Percentiles rank a stretch among this genome's conserved stretches.
phyloP scores from a whole-genome alignment of 768 basidiomycete genomes.

The Kwoniella sp. region DNA sequence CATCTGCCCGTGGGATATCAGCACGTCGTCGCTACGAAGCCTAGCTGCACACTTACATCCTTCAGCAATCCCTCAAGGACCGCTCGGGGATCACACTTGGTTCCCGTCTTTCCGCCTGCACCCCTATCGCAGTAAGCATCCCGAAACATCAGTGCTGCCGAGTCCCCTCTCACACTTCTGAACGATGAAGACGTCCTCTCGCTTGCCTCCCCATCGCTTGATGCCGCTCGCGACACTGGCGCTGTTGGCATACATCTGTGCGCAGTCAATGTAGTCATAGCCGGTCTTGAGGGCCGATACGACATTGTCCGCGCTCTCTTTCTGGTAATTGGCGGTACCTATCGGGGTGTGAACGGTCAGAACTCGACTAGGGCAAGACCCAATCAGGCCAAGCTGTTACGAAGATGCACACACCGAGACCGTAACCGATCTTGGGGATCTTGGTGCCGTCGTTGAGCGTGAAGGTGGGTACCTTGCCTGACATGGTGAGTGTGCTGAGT shows the following conservation, averaged over 20 bases:
- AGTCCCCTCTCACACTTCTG: conserved; percentile 24
- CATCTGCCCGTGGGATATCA: background rate
- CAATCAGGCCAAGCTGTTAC: too few species aligned
- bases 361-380: background rate
- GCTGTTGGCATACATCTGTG: conserved; percentile 46
- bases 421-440: conserved; percentile 31
- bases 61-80: conserved; percentile 57
- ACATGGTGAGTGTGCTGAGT: conserved; percentile 1
- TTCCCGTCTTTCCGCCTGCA: conserved; percentile 2
- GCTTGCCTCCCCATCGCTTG: conserved; percentile 21
- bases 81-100: conserved; percentile 29
- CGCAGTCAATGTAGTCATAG: conserved; percentile 42
- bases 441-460: conserved; percentile 32
- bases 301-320: conserved; percentile 8
- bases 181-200: conserved; percentile 57
- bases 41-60: conserved; percentile 54
- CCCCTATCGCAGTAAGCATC: background rate
- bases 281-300: conserved; percentile 35
- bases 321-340: conserved; percentile 23
- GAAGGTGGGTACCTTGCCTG: conserved; percentile 16
- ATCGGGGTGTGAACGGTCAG: background rate
- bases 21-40: background rate
- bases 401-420: conserved; percentile 14
- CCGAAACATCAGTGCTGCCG: background rate
- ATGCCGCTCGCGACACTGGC: conserved; percentile 27